phyloP scores from a whole-genome alignment of 148 eudicot genomes.

The Diospyros kaki region DNA sequence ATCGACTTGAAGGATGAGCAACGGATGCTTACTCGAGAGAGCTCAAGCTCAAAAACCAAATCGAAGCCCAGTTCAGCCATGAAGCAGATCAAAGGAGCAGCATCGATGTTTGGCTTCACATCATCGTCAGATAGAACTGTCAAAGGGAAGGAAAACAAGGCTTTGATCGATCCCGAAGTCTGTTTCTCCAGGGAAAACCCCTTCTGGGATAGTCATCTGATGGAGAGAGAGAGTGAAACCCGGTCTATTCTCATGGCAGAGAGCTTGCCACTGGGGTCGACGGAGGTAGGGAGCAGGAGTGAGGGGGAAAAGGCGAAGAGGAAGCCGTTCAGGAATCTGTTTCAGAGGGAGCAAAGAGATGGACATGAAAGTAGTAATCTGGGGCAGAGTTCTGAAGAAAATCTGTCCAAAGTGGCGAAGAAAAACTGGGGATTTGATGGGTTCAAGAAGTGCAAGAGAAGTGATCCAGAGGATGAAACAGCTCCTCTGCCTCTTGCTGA shows the following conservation, averaged over 20 bases:
- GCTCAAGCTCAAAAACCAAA: conserved; percentile 34
- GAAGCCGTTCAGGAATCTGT: conserved; percentile 33
- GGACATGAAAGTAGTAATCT: conserved; percentile 11
- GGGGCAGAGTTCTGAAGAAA: conserved; percentile 23
- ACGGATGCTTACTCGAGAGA: conserved; percentile 25
- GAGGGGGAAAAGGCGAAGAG: conserved; percentile 36
- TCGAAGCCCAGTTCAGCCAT: conserved; percentile 34
- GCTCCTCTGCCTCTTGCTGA: conserved; percentile 46
- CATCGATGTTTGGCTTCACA: conserved; percentile 45
- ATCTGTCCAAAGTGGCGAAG: conserved; percentile 30
- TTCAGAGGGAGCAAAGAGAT: conserved; percentile 26
- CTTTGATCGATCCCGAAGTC: conserved; percentile 34
- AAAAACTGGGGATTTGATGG: conserved; percentile 70
- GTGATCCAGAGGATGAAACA: conserved; percentile 56
- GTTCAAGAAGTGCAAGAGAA: conserved; percentile 66
- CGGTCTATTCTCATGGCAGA: conserved; percentile 58
- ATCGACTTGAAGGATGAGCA: conserved; percentile 70
- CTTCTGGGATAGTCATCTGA: conserved; percentile 38
- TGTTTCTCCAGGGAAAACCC: conserved; percentile 47
- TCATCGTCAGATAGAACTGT: conserved; percentile 32
- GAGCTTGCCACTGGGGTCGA: conserved; percentile 27
- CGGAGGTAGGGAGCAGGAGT: conserved; percentile 18
- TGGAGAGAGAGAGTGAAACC: conserved; percentile 29
- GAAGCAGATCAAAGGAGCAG: conserved; percentile 55
- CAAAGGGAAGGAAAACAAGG: conserved; percentile 36